Evolutionary conservation across 1,139 yeast species (phyloP).

Genomic region (Candida smagusa): DNA sequence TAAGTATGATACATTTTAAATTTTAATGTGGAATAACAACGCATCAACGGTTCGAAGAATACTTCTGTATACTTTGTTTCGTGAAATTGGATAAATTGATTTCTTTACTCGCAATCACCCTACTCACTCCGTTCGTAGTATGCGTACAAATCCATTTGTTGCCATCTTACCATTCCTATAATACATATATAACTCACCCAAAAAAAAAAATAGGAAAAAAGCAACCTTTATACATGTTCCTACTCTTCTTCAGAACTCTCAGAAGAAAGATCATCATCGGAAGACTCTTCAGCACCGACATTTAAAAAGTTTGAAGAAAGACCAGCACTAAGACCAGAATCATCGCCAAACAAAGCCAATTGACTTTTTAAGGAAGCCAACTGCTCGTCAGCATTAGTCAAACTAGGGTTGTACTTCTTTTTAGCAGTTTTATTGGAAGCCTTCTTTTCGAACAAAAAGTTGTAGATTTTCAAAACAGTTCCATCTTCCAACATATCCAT

Average conservation of each 20-base stretch:
- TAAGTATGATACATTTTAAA: too few relatives aligned
- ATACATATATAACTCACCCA: slow-evolving; percentile 1
- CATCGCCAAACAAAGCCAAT: slow-evolving; percentile 71
- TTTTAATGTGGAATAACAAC: too few relatives aligned
- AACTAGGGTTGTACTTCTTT: slow-evolving; percentile 52
- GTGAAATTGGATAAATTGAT: too few relatives aligned
- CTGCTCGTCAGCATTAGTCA: slow-evolving; percentile 65
- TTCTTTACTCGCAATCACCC: too few relatives aligned
- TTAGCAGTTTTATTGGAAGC: slow-evolving; percentile 33
- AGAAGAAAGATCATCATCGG: slow-evolving; percentile 42
- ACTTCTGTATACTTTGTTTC: too few relatives aligned
- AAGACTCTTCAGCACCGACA: slow-evolving; percentile 25
- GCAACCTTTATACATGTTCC: slow-evolving; percentile 1
- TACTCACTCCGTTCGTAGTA: too few relatives aligned
- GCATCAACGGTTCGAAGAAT: too few relatives aligned
- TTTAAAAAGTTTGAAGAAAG: slow-evolving; percentile 23
- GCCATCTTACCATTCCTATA: background rate
- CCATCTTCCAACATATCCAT: slow-evolving; percentile 89
- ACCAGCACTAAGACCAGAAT: slow-evolving; percentile 22
- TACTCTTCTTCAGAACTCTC: slow-evolving; percentile 69
- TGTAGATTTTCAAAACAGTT: slow-evolving; percentile 80
- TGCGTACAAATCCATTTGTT: background rate
- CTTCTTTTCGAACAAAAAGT: slow-evolving; percentile 65
- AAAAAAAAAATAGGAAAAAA: too few relatives aligned
- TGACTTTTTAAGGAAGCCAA: slow-evolving; percentile 83